Percentiles rank a stretch among this genome's conserved stretches.
Conservation (phyloP, 257 asterid species). For the Fraxinus cuspidata region DNA sequence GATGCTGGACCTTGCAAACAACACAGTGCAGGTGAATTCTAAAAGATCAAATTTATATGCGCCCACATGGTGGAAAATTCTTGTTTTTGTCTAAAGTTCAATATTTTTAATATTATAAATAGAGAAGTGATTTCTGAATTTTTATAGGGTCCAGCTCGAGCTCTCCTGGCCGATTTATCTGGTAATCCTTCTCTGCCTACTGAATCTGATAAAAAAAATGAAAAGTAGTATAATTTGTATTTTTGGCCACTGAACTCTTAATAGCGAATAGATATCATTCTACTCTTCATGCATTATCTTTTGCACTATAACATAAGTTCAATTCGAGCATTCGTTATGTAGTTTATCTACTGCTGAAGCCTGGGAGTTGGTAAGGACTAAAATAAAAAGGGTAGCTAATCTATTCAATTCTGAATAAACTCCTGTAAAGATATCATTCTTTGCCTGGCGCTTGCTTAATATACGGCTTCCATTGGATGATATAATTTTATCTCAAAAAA, state of each 20-base stretch:
- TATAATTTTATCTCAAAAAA: not conserved
- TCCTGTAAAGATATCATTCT: no score
- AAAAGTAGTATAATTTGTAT: not conserved
- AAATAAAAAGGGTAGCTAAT: no score
- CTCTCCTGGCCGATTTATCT: conserved; percentile 98
- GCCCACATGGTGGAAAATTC: conserved; percentile 4
- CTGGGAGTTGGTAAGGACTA: no score
- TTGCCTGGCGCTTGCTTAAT: no score
- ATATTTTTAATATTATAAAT: not conserved
- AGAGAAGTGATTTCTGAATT: conserved; percentile 22
- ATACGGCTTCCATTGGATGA: no score
- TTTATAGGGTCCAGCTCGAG: conserved; percentile 98
- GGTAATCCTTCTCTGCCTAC: conserved; percentile 43
- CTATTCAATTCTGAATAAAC: no score
- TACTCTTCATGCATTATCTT: not conserved
- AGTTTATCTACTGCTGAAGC: no score
- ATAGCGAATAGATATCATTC: not conserved
- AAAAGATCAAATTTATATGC: conserved; percentile 4
- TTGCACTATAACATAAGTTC: not conserved
- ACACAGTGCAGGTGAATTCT: conserved; percentile 91
- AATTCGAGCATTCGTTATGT: not conserved
- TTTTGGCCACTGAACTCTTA: conserved; percentile 14
- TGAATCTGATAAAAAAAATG: conserved; percentile 13
- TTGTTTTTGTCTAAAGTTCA: not conserved
- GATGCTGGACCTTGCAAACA: conserved; percentile 99